These are phyloP conservation scores for Aureobasidium sp. DNA, from an alignment of 2,329 filamentous ascomycete genomes.

Conservation along the genomic window DNA sequence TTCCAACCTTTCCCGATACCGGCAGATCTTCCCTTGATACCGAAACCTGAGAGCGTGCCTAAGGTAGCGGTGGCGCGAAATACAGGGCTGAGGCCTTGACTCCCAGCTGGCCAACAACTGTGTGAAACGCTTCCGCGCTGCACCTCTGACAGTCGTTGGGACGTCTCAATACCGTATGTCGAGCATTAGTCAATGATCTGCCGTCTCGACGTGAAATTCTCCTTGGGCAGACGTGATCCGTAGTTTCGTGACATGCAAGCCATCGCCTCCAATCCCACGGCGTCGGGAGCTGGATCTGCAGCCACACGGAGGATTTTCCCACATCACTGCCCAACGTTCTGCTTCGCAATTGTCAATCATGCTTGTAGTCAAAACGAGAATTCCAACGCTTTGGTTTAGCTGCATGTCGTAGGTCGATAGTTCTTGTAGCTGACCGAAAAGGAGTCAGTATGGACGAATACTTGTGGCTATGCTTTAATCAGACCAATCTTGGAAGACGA, in stretches of 20 bases:
- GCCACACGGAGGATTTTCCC: slow-evolving; percentile 1
- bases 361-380: background rate
- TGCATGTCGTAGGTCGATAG: background rate
- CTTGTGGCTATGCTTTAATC: background rate
- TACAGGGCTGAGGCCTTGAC: slow-evolving; percentile 1
- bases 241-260: slow-evolving; percentile 14
- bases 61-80: background rate
- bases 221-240: background rate
- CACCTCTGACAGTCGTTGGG: background rate
- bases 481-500: background rate
- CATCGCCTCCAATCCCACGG: background rate
- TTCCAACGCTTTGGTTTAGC: slow-evolving; percentile 5
- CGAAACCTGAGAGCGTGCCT: too few species aligned
- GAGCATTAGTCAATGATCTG: slow-evolving; percentile 4
- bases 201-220: slow-evolving; percentile 2
- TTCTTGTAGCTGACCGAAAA: background rate
- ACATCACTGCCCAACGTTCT: background rate
- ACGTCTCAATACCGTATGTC: background rate
- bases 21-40: slow-evolving; percentile 3
- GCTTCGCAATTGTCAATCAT: background rate
- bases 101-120: background rate
- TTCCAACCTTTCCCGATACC: background rate
- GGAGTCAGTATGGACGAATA: background rate
- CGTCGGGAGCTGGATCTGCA: background rate
- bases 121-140: slow-evolving; percentile 11